Conservation (phyloP, 495 filamentous ascomycete species). For the Neurospora cerealis region DNA sequence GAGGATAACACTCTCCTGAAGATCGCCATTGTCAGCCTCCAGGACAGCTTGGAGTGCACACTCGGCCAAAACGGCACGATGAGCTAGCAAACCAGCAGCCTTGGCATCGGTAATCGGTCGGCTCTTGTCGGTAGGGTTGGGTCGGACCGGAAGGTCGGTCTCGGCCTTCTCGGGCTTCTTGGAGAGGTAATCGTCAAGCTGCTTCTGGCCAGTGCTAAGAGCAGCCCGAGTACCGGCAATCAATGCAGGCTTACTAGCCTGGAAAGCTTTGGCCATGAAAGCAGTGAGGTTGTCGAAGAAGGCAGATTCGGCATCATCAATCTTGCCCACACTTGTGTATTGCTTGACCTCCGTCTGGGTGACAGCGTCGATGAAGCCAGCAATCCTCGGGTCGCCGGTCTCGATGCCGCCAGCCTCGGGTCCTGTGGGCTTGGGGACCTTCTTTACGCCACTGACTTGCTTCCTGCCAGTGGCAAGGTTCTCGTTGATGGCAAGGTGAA, state of each 20-base stretch:
- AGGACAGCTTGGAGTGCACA: neutral
- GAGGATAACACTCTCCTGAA: neutral
- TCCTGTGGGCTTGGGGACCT: neutral
- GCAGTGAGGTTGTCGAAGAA: neutral
- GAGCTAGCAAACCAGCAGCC: neutral
- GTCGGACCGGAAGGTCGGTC: neutral
- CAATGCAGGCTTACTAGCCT: neutral
- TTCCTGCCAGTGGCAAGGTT: neutral
- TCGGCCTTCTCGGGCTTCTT: neutral
- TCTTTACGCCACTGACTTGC: neutral
- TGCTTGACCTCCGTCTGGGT: neutral
- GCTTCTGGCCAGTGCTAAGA: neutral
- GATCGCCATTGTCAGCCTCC: neutral
- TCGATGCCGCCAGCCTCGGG: no score
- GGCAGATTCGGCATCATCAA: neutral
- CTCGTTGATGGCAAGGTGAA: neutral
- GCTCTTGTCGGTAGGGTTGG: neutral
- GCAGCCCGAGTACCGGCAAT: neutral
- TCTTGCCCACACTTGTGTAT: no score
- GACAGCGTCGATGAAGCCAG: neutral
- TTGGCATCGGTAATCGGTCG: neutral
- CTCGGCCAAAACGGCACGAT: neutral
- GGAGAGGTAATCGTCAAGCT: neutral
- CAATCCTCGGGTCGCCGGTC: no score
- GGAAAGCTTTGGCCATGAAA: neutral